Conservation (phyloP, 2,329 filamentous ascomycete species). For the Ophiostoma piceae region DNA sequence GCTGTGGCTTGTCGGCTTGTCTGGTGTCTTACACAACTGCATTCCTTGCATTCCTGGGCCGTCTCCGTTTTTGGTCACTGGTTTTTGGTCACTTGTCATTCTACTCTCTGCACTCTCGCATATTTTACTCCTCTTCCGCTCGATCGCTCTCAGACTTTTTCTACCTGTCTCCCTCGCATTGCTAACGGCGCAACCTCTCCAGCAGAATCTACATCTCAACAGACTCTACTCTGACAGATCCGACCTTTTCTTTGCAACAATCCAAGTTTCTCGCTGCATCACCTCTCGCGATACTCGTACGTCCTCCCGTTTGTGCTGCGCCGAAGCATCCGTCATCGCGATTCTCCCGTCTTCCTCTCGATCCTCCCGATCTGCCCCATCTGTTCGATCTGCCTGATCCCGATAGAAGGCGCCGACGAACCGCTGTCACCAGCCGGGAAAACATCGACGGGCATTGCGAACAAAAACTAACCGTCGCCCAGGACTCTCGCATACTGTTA, state of each 20-base stretch:
- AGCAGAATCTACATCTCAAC: background rate
- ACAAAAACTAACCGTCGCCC: background rate
- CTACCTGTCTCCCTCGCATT: background rate
- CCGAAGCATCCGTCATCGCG: background rate
- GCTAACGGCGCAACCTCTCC: background rate
- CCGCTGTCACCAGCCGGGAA: background rate
- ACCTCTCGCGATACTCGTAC: background rate
- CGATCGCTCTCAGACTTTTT: background rate
- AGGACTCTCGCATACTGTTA: background rate
- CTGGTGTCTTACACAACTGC: background rate
- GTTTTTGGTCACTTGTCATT: background rate
- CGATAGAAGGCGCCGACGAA: background rate
- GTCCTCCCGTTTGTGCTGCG: background rate
- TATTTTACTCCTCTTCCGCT: background rate
- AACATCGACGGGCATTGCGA: background rate
- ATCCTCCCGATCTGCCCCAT: background rate
- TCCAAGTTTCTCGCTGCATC: background rate
- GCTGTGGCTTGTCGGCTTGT: background rate
- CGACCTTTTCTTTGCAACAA: background rate
- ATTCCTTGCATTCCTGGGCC: background rate
- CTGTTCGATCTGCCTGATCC: background rate
- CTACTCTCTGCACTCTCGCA: background rate
- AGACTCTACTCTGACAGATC: background rate
- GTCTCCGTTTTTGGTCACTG: slow-evolving; percentile 1
- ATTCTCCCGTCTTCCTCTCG: background rate